Evolutionary conservation across 2,329 filamentous ascomycete species (phyloP), one percentile per base, ranked within the genome.

Genomic region (Metarhizium guizhouense): DNA sequence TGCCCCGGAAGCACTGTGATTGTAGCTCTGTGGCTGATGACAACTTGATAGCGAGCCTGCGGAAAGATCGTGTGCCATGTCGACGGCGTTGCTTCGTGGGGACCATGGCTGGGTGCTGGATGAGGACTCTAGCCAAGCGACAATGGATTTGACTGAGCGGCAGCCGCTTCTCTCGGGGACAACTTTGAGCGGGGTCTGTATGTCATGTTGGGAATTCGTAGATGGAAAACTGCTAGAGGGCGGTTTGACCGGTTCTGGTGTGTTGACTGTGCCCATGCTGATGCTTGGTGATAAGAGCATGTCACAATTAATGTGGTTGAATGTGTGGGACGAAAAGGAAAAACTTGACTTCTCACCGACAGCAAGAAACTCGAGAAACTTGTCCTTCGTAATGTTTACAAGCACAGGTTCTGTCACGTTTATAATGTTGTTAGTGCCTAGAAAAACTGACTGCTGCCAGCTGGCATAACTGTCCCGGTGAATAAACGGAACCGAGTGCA

Each of bases 91-190:
- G 29, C 20, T 52, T 14, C 55, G 25, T 6, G 54, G 48, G 4
- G 53, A 47, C 32, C n/a, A 53, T 8, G 52, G n/a, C 30, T 56
- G 54, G 51, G 34, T 30, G 59, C 16, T 48, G n/a, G 56, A 58
- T 14, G 58, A 60, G 5, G 62, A 60, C 54, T 69, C 67, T 20
- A 69, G 59, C 65, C 65, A 67, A n/a, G 63, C 64, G 49, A 69
- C 62, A 48, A 69, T 68, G 53, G 65, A 64, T 51, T 63, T 64
- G 55, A 69, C 67, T 30, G 64, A 66, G 49, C 64, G 62, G 55
- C 55, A 55, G 43, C 54, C 51, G 11, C n/a, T 51, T 51, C 29
- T 45, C 16, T 56, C 18, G 36, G 56, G n/a, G 55, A 10, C 16
- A 45, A 29, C 10, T 53, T 38, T 14, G 34, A 34, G 40, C 50